Evolutionary conservation across 2,329 filamentous ascomycete genomes (phyloP), one percentile per base, ranked within the genome.

Genomic region (Talaromyces atroroseus): DNA sequence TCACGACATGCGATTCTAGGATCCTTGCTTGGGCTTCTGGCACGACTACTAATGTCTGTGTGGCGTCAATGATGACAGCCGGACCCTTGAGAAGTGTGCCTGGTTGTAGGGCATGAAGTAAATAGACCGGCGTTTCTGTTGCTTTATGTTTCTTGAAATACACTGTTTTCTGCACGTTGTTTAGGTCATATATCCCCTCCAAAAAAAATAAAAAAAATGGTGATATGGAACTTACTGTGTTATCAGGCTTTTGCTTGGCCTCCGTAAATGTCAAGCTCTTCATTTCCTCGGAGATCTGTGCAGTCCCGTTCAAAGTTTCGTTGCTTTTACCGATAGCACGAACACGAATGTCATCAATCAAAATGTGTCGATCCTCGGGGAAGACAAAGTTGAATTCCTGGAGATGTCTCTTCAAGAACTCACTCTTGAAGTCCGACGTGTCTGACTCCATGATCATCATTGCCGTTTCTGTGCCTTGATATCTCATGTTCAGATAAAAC

Each of bases 301-400:
- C 18, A 21, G 18, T 23, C 20, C 20, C 40, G 4, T 21, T 21
- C 8, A 23, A 11, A 2, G 20, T 23, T 21, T 21, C 18, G 20
- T 21, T 21, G 18, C 18, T 21, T 23, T 23, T 44, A 2, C 40
- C 46, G 26, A 48, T 20, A 18, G 5, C 26, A 60, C 92, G 82
- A 3, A 92, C 89, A 40, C 92, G 85, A 3, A 96, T 88, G 68
- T 96, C 92, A 60, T 96, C 92, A 7, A 96, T 80, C 48, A 96
- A 90, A 54, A 96, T 89, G 63, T 96, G 89, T 53, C 91, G 80
- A 58, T 84, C 84, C 2, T 96, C 77, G 0, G 89, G 94, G 66
- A 96, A 96, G 0, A 90, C 90, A 67, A 96, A 96, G 10, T 21
- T 21, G 40, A 44, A 44, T 18, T 44, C 40, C 20, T 14, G 40